phyloP scores from a whole-genome alignment of 768 basidiomycete genomes.

The Suillus placidus region DNA sequence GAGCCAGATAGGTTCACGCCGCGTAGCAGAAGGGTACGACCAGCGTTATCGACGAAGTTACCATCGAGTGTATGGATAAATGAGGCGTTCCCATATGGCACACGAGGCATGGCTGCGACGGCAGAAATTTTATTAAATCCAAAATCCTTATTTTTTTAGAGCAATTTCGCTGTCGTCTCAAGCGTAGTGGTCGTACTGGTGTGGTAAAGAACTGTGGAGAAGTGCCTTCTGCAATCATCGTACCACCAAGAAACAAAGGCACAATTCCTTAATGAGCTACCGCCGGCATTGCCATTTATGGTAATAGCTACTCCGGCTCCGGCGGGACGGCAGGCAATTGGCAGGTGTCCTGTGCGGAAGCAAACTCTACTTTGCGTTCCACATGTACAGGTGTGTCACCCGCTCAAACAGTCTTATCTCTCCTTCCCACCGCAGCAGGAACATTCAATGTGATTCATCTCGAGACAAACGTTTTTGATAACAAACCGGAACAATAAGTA shows the following conservation, averaged over 20 bases:
- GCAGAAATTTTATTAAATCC: not conserved
- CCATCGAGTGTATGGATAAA: slow-evolving; percentile 69
- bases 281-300: not conserved
- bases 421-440: not conserved
- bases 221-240: not conserved
- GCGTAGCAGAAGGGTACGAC: slow-evolving; percentile 80
- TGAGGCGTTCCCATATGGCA: slow-evolving; percentile 61
- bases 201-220: slow-evolving; percentile 2
- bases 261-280: not conserved
- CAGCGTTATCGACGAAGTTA: slow-evolving; percentile 72
- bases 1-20: slow-evolving; percentile 96
- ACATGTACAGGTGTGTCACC: not conserved
- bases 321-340: not conserved
- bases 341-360: not conserved
- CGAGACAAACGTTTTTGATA: not conserved
- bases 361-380: not conserved
- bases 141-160: not conserved
- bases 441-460: not conserved
- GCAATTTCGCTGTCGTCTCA: not conserved
- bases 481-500: not conserved
- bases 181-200: not conserved
- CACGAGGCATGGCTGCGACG: slow-evolving; percentile 60
- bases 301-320: not conserved
- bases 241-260: slow-evolving; percentile 2
- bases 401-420: not conserved